Evolutionary conservation across 1,139 yeast genomes (phyloP).

Genomic region (Pichiaceae sp.): DNA sequence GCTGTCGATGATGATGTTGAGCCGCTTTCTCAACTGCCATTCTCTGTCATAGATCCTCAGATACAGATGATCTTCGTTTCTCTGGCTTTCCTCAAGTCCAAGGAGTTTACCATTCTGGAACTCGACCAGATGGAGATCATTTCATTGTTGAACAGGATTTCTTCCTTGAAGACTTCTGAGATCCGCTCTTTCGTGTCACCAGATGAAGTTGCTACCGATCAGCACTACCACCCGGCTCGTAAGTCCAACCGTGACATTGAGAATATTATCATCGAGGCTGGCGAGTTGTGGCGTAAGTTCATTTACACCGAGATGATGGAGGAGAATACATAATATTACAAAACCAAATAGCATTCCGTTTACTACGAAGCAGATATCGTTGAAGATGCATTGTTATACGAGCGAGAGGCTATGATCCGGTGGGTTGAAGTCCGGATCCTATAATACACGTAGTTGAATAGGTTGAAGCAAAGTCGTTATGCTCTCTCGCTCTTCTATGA

Average conservation of each 20-base stretch:
- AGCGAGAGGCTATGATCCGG: neutral
- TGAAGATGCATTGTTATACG: neutral
- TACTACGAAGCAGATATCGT: neutral
- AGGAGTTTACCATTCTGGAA: conserved; percentile 70
- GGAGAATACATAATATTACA: conserved; percentile 19
- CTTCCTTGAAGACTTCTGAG: conserved; percentile 27
- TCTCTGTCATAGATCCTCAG: conserved; percentile 68
- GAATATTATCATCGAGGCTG: conserved; percentile 67
- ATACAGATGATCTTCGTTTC: conserved; percentile 70
- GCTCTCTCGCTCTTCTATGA: neutral
- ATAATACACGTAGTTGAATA: conserved; percentile 2
- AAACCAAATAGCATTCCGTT: neutral
- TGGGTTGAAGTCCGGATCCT: neutral
- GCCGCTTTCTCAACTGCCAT: conserved; percentile 35
- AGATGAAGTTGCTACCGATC: conserved; percentile 7
- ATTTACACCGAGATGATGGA: conserved; percentile 64
- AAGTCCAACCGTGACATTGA: conserved; percentile 46
- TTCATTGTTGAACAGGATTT: conserved; percentile 57
- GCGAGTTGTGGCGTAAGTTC: conserved; percentile 87
- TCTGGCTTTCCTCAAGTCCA: conserved; percentile 71
- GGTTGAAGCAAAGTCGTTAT: neutral
- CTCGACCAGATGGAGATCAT: conserved; percentile 86
- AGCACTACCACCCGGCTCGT: conserved; percentile 9
- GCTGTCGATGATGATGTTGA: conserved; percentile 13
- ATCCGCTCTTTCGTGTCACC: conserved; percentile 20